Evolutionary conservation across 768 basidiomycete species (phyloP).

Genomic region (Dendrothele bispora): DNA sequence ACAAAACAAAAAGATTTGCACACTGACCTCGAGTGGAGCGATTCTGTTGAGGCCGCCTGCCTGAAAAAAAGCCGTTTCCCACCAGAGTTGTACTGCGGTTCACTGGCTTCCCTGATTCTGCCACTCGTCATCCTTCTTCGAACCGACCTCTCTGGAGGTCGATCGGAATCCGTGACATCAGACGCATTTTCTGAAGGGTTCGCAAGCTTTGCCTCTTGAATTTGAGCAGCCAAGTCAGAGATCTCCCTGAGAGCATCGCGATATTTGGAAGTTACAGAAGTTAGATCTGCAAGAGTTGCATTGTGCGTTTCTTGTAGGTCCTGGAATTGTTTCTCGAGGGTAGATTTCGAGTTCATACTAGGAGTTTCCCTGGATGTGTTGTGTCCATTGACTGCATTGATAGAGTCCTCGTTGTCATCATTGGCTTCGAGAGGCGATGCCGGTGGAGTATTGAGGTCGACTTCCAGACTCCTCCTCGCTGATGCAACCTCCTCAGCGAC

Average conservation of each 20-base stretch:
- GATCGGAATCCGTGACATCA: constrained; percentile 46
- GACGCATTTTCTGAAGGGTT: constrained; percentile 47
- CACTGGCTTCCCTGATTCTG: constrained; percentile 49
- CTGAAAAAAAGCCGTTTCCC: constrained; percentile 82
- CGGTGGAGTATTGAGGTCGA: constrained; percentile 33
- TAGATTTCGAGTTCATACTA: constrained; percentile 42
- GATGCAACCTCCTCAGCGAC: constrained; percentile 71
- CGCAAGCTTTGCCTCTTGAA: constrained; percentile 80
- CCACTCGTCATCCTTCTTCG: constrained; percentile 55
- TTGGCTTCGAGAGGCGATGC: too few species aligned
- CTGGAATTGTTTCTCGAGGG: constrained; percentile 61
- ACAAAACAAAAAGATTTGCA: constrained; percentile 5
- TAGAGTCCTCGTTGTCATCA: too few species aligned
- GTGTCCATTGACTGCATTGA: constrained; percentile 6
- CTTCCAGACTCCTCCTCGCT: constrained; percentile 68
- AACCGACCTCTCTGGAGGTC: constrained; percentile 41
- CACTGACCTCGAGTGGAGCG: constrained; percentile 79
- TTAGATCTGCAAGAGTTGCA: constrained; percentile 77
- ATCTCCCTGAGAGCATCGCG: constrained; percentile 89
- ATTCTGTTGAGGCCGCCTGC: constrained; percentile 84
- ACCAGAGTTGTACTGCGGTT: constrained; percentile 47
- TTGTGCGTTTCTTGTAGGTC: constrained; percentile 81
- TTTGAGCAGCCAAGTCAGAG: constrained; percentile 88
- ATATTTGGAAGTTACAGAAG: constrained; percentile 79
- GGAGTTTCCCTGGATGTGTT: constrained; percentile 23